Evolutionary conservation across 2,329 filamentous ascomycete species (phyloP), one percentile per base, ranked within the genome.

Genomic region (Colletotrichum sp.): DNA sequence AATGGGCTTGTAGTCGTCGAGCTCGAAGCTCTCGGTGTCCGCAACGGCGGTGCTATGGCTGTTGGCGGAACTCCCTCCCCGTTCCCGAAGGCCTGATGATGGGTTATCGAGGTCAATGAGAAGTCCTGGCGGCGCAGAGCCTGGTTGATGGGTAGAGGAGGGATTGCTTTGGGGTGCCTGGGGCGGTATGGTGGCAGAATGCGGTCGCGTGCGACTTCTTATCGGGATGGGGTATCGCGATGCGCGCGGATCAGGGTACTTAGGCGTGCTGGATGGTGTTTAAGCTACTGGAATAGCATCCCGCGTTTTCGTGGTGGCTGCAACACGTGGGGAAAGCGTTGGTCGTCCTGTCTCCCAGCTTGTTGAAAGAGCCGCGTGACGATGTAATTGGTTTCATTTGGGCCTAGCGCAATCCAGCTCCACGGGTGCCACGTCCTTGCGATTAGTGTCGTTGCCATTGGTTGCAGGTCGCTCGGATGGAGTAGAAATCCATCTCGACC

Each of bases 1-100:
- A 66, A 84, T 80, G 57, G 81, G 81, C 49, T 80, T 77, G 80
- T 87, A 88, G 64, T 87, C 85, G 75, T 79, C 80, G 63, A 90
- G 86, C 78, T 89, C 87, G 82, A 86, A 87, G 68, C 80, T 72
- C 69, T 75, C 63, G 66, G 62, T 69, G 59, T 39, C 63, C 28
- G 71, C 60, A 30, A 74, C 52, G 36, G 49, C 49, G 67, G 60
- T 44, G 70, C 64, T 71, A 52, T 34, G 36, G 55, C 36, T 77
- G 52, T 36, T 49, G 72, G 72, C 44, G 60, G 76, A 74, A 68
- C 75, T 69, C 77, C 77, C 76, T 78, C 77, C 77, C 69, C 77
- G 72, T 70, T 77, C 72, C 76, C 49, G 69, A 71, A 72, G 66
- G 76, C 65, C 69, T 71, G 69, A 36, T 62, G 77, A 71, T 44